phyloP scores from a whole-genome alignment of 2,329 filamentous ascomycete species.

The Laburnicola sp. region DNA sequence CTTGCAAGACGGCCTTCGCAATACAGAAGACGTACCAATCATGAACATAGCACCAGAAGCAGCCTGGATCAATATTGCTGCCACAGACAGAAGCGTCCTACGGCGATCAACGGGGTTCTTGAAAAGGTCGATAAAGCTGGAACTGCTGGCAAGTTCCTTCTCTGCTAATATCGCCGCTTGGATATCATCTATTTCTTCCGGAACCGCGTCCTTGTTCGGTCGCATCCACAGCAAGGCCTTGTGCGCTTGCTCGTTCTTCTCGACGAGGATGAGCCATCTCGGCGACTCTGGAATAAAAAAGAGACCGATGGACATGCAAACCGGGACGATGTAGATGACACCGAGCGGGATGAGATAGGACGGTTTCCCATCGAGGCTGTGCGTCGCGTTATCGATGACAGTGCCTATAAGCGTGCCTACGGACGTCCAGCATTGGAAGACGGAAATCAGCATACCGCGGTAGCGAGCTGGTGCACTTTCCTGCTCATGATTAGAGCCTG shows the following conservation, averaged over 20 bases:
- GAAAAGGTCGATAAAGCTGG: constrained; percentile 56
- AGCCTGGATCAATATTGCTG: constrained; percentile 55
- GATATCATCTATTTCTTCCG: constrained; percentile 32
- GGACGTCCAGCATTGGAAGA: constrained; percentile 55
- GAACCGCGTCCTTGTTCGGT: constrained; percentile 23
- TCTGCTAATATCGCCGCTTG: constrained; percentile 33
- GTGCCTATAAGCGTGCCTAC: constrained; percentile 51
- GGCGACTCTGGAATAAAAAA: constrained; percentile 47
- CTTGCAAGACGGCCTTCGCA: background rate
- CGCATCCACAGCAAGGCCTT: constrained; percentile 35
- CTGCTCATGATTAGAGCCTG: constrained; percentile 10
- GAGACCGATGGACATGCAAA: constrained; percentile 49
- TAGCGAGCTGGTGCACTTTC: constrained; percentile 56
- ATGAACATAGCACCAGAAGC: constrained; percentile 59
- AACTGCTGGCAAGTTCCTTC: constrained; percentile 54
- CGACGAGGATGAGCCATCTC: constrained; percentile 47
- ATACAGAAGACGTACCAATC: constrained; percentile 20
- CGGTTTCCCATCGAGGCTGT: constrained; percentile 17
- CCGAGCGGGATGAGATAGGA: constrained; percentile 54
- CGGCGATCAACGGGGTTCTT: constrained; percentile 57
- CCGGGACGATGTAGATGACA: constrained; percentile 58
- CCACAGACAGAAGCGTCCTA: constrained; percentile 54
- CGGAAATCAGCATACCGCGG: constrained; percentile 54
- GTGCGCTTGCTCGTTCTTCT: constrained; percentile 22
- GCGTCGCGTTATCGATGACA: constrained; percentile 56